These are phyloP conservation scores for Psophocarpus tetragonolobus DNA, from an alignment of 306 rosid species.

Conservation along the genomic window DNA sequence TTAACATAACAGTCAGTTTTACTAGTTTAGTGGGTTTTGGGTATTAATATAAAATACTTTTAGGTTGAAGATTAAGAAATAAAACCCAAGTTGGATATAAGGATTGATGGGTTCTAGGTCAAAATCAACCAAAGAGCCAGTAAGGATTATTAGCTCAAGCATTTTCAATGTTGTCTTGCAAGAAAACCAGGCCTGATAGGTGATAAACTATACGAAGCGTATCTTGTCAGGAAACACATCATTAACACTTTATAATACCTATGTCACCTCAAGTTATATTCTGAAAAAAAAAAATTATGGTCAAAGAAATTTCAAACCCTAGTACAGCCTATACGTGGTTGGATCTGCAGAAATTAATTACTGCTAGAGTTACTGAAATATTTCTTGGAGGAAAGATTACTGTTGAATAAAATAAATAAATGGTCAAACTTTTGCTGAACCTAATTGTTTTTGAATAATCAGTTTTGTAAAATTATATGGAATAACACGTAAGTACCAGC, in stretches of 20 bases:
- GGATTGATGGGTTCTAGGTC: not conserved
- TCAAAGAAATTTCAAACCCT: not conserved
- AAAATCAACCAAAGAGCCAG: not conserved
- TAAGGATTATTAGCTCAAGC: not conserved
- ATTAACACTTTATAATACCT: not conserved
- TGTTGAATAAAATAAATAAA: not conserved
- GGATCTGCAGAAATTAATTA: not conserved
- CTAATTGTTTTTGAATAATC: not conserved
- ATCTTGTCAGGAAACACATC: not conserved
- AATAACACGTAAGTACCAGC: not conserved
- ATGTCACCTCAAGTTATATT: not conserved
- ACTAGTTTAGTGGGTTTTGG: not conserved
- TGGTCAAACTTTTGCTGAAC: not conserved
- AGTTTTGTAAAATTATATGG: not conserved
- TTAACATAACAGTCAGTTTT: no score
- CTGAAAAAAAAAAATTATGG: not conserved
- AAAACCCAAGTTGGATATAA: not conserved
- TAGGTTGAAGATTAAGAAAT: not conserved
- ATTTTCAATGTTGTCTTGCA: not conserved
- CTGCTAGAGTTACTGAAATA: not conserved
- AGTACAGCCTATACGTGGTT: not conserved
- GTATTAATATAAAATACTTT: not conserved
- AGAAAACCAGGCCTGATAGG: not conserved
- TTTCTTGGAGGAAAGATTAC: not conserved
- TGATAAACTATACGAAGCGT: not conserved